Evolutionary conservation across 495 filamentous ascomycete genomes (phyloP), one percentile per base, ranked within the genome.

Genomic region (Penicillium subrubescens): DNA sequence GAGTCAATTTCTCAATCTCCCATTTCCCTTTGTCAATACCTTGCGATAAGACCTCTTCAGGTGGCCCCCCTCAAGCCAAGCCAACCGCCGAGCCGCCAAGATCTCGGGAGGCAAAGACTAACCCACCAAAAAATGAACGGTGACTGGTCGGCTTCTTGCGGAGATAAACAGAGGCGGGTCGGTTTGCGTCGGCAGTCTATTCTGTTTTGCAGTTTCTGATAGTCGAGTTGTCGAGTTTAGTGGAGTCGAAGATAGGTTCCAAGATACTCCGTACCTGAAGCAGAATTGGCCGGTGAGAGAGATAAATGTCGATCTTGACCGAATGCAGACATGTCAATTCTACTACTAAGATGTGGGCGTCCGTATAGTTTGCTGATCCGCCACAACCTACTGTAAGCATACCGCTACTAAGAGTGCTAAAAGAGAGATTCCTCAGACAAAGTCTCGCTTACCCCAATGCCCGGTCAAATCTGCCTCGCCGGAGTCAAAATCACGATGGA

Each of bases 1-100:
- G 12, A 8, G 3, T 14, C 34, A 1, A 41, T 34, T 27, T 29
- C 34, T 21, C 11, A 52, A 17, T 1, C 29, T 2, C 27, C 19
- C 19, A n/a, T 51, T 60, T 50, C 39, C 34, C 50, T 51, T 39
- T 51, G 25, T 65, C 57, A 65, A 55, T 29, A 8, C 29, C 10
- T 50, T 51, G 57, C 60, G 62, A 67, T 63, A 53, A 63, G n/a
- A 37, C 33, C 31, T 11, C 27, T 27, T 31, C 8, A 44, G 14
- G n/a, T 25, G 55, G 19, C 44, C 8, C 41, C 7, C 44, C 48
- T 41, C 51, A 34, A 6, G 33, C 55, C 35, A 53, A 57, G 61
- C 41, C 50, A 29, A 44, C 57, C 53, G 57, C 60, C 61, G 34
- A 59, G 61, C 25, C 44, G 65, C 65, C 65, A 67, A 67, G 65